Percentiles rank a stretch among this genome's conserved stretches.
Evolutionary conservation across 305 asterid species (phyloP).

Genomic region (Salvia sclarea): DNA sequence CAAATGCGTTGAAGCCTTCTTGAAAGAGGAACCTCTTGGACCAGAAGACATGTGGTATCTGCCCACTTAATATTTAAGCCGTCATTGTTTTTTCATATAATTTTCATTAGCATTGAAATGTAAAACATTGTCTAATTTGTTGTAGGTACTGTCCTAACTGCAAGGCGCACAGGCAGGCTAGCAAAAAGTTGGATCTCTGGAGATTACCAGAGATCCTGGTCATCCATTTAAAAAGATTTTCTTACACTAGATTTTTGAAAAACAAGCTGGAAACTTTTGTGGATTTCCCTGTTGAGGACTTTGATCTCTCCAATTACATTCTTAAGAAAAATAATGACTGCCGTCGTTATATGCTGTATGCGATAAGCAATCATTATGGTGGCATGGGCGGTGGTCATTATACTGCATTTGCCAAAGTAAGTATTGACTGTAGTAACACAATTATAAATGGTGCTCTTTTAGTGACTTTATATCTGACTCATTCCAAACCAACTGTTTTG

Average conservation of each 20-base stretch:
- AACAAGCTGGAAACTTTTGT: slow-evolving; percentile 73
- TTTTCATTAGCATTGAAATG: neutral
- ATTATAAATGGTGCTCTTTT: slow-evolving; percentile 10
- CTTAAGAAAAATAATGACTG: slow-evolving; percentile 38
- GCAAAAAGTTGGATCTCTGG: slow-evolving; percentile 83
- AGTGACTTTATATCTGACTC: slow-evolving; percentile 15
- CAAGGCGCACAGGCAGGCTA: slow-evolving; percentile 69
- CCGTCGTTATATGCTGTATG: slow-evolving; percentile 59
- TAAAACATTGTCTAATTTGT: slow-evolving; percentile 20
- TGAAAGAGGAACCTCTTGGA: slow-evolving; percentile 90
- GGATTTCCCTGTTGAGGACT: slow-evolving; percentile 67
- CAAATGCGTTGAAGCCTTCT: slow-evolving; percentile 68
- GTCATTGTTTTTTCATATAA: neutral
- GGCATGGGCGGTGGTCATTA: slow-evolving; percentile 76
- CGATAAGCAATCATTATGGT: slow-evolving; percentile 78
- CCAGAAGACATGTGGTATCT: slow-evolving; percentile 83
- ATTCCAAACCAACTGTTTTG: slow-evolving; percentile 12
- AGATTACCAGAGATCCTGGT: slow-evolving; percentile 78
- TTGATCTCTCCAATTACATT: slow-evolving; percentile 63
- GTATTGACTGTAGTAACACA: slow-evolving; percentile 31
- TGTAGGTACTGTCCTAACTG: slow-evolving; percentile 78
- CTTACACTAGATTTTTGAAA: slow-evolving; percentile 48
- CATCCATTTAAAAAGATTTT: slow-evolving; percentile 80
- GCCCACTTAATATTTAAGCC: slow-evolving; percentile 22
- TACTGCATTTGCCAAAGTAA: slow-evolving; percentile 75